Evolutionary conservation across 2,329 filamentous ascomycete species (phyloP).

Genomic region (Cyphellophora attinorum): DNA sequence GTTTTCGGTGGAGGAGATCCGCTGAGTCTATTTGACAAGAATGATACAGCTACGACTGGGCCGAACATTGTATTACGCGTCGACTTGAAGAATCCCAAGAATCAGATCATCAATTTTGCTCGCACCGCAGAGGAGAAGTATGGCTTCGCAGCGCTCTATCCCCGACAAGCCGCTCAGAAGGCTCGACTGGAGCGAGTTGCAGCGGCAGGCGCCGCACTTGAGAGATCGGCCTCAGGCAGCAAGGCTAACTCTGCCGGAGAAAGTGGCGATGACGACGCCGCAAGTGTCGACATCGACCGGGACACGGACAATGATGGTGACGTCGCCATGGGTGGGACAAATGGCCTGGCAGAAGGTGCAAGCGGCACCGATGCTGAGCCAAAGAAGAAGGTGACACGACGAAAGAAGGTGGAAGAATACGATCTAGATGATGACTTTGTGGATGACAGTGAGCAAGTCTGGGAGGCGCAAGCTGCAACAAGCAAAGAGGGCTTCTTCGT

Average conservation of each 20-base stretch:
- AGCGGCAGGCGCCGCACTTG: conserved; percentile 75
- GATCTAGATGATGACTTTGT: conserved; percentile 60
- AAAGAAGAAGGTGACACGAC: conserved; percentile 61
- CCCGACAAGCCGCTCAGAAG: conserved; percentile 77
- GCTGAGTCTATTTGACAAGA: conserved; percentile 34
- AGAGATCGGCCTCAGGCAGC: conserved; percentile 38
- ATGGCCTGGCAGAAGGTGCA: conserved; percentile 47
- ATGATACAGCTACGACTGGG: conserved; percentile 33
- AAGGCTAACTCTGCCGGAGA: conserved; percentile 53
- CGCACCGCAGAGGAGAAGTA: conserved; percentile 88
- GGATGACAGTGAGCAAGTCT: conserved; percentile 87
- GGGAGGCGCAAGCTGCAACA: conserved; percentile 91
- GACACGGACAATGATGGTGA: conserved; percentile 46
- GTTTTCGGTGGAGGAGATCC: conserved; percentile 51
- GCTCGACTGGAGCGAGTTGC: conserved; percentile 82
- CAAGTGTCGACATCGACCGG: conserved; percentile 81
- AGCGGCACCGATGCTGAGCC: conserved; percentile 47
- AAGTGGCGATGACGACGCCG: conserved; percentile 59
- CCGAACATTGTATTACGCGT: conserved; percentile 80
- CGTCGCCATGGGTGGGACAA: conserved; percentile 28
- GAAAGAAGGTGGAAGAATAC: conserved; percentile 60
- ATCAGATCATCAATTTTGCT: conserved; percentile 92
- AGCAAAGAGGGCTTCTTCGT: conserved; percentile 97
- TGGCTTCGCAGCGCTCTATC: conserved; percentile 88
- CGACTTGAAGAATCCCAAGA: conserved; percentile 68